These are phyloP conservation scores for Stemphylium vesicarium DNA, from an alignment of 2,329 filamentous ascomycete genomes.

Conservation along the genomic window DNA sequence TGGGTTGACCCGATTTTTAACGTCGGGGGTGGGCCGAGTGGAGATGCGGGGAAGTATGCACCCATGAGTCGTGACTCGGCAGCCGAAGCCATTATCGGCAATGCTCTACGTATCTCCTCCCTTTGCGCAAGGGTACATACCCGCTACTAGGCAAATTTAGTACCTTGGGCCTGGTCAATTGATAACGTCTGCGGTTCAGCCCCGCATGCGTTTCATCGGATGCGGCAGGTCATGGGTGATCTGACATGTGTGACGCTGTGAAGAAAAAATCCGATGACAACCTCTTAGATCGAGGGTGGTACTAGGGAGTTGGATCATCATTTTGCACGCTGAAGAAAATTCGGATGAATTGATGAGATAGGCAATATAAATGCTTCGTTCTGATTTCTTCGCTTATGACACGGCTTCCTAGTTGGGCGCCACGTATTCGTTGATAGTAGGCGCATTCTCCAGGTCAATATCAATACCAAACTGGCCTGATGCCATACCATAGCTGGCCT, in stretches of 20 bases:
- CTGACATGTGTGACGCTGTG: too few relatives aligned
- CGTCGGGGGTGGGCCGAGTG: constrained; percentile 6
- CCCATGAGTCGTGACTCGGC: constrained; percentile 8
- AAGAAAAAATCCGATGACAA: too few relatives aligned
- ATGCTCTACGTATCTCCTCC: neutral
- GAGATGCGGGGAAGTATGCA: constrained; percentile 9
- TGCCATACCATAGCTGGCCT: constrained; percentile 57
- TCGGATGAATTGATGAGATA: too few relatives aligned
- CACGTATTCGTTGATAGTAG: constrained; percentile 25
- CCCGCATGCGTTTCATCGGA: neutral
- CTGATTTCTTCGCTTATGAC: neutral
- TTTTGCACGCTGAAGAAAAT: too few relatives aligned
- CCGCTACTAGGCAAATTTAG: neutral
- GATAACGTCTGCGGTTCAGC: neutral
- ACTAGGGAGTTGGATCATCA: too few relatives aligned
- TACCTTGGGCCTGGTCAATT: neutral
- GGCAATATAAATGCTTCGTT: too few relatives aligned
- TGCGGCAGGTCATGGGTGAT: too few relatives aligned
- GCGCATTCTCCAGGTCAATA: constrained; percentile 25
- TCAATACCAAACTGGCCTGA: constrained; percentile 19
- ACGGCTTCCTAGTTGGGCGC: constrained; percentile 13
- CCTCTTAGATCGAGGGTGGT: too few relatives aligned
- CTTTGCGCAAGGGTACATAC: neutral
- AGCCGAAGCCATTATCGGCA: neutral
- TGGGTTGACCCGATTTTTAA: constrained; percentile 12